A percentile compares a stretch with the other conserved stretches of the same genome.
phyloP scores from a whole-genome alignment of 2,329 filamentous ascomycete genomes.

The Phyllosticta paracitricarpa region DNA sequence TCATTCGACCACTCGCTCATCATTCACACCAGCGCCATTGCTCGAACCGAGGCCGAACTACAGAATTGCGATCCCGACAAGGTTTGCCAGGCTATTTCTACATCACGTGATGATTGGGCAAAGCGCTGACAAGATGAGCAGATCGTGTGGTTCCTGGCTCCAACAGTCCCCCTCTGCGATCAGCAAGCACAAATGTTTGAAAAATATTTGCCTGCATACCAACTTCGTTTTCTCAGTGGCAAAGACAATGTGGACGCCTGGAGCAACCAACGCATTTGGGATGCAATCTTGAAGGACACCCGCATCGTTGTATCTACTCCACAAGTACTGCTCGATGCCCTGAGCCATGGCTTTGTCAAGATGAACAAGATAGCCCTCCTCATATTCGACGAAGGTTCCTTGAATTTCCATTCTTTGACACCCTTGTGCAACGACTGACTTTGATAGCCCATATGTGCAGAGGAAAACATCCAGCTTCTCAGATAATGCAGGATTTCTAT shows the following conservation, averaged over 20 bases:
- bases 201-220: slow-evolving; percentile 35
- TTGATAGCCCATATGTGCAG: slow-evolving; percentile 62
- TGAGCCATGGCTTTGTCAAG: slow-evolving; percentile 62
- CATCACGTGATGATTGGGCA: background rate
- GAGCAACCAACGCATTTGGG: slow-evolving; percentile 59
- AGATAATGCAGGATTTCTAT: slow-evolving; percentile 67
- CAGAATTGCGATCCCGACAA: slow-evolving; percentile 27
- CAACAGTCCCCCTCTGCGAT: slow-evolving; percentile 35
- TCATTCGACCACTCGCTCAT: background rate
- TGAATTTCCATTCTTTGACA: background rate
- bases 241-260: slow-evolving; percentile 63
- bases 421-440: background rate
- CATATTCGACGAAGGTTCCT: slow-evolving; percentile 72
- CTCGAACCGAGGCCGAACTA: slow-evolving; percentile 33
- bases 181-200: slow-evolving; percentile 32
- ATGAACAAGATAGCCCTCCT: slow-evolving; percentile 56
- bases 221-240: slow-evolving; percentile 56
- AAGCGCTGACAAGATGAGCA: slow-evolving; percentile 12
- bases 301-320: slow-evolving; percentile 70
- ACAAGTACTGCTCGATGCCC: slow-evolving; percentile 62
- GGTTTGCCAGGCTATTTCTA: slow-evolving; percentile 18
- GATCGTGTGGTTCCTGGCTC: slow-evolving; percentile 38
- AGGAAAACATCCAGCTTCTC: slow-evolving; percentile 52
- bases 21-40: background rate
- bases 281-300: slow-evolving; percentile 52